Evolutionary conservation across 768 basidiomycete genomes (phyloP).

Genomic region (Tricholoma sp.): DNA sequence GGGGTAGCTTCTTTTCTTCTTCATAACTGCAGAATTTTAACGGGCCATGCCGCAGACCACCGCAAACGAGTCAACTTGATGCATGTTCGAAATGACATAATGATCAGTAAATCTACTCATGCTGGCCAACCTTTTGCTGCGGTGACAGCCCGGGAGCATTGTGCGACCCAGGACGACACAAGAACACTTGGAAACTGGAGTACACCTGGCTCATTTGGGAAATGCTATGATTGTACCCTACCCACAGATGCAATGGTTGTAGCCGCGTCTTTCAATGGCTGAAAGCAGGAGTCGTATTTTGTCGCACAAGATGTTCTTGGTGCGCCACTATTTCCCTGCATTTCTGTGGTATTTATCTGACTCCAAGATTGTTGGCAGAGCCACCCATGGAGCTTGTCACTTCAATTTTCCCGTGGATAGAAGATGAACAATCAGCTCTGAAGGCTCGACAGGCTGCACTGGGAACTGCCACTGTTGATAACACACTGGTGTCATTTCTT

Average conservation of each 20-base stretch:
- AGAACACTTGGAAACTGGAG: no score
- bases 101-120: no score
- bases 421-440: slow-evolving; percentile 14
- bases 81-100: slow-evolving; percentile 18
- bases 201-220: no score
- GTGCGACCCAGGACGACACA: slow-evolving; percentile 19
- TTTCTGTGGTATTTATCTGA: neutral
- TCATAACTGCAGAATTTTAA: neutral
- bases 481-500: slow-evolving; percentile 22
- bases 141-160: slow-evolving; percentile 20
- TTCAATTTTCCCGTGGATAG: slow-evolving; percentile 24
- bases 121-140: slow-evolving; percentile 24
- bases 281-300: no score
- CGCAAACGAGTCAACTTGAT: slow-evolving; percentile 18
- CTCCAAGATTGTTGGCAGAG: slow-evolving; percentile 8
- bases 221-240: slow-evolving; percentile 24
- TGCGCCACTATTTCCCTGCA: slow-evolving; percentile 8
- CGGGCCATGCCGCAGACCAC: slow-evolving; percentile 19
- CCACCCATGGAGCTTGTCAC: slow-evolving; percentile 15
- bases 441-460: neutral
- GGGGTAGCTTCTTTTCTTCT: neutral
- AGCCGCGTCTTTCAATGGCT: slow-evolving; percentile 27
- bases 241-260: slow-evolving; percentile 26
- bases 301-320: slow-evolving; percentile 18
- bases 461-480: slow-evolving; percentile 13